Evolutionary conservation across 2,329 filamentous ascomycete genomes (phyloP).

Genomic region (Colletotrichum incanum): DNA sequence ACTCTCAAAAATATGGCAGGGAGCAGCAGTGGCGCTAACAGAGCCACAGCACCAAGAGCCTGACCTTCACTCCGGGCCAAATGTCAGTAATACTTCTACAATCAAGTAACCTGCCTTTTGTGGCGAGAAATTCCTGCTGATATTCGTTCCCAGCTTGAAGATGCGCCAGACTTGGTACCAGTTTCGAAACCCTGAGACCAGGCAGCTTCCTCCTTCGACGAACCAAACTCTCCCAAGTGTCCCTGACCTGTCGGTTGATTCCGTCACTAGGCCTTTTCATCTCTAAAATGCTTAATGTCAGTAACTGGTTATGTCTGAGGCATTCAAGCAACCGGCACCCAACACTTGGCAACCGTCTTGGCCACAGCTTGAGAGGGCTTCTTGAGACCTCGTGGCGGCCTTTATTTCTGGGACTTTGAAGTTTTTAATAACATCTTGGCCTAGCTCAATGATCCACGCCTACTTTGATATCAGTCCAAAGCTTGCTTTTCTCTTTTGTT

Average conservation of each 20-base stretch:
- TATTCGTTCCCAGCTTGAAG: not conserved
- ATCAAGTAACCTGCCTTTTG: rapidly evolving
- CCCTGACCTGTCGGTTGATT: not conserved
- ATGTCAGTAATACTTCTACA: not conserved
- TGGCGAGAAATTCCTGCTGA: not conserved
- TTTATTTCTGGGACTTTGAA: not conserved
- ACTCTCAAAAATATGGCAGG: too few species aligned
- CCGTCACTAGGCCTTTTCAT: rapidly evolving
- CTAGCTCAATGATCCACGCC: not conserved
- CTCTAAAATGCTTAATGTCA: not conserved
- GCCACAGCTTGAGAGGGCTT: not conserved
- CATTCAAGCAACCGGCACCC: not conserved
- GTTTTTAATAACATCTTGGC: not conserved
- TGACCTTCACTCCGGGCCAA: constrained; percentile 9
- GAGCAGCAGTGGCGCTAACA: not conserved
- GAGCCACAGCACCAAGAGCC: not conserved
- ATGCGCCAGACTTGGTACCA: constrained; percentile 13
- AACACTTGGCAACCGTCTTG: not conserved
- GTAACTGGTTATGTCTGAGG: not conserved
- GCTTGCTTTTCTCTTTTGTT: not conserved
- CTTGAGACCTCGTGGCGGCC: not conserved
- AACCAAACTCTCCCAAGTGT: not conserved
- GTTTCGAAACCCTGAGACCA: constrained; percentile 4
- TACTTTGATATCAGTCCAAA: not conserved
- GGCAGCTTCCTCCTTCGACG: not conserved